Percentiles rank a stretch among this genome's conserved stretches.
Conservation (phyloP, 75 land plant genomes). For the Larix kaempferi region DNA sequence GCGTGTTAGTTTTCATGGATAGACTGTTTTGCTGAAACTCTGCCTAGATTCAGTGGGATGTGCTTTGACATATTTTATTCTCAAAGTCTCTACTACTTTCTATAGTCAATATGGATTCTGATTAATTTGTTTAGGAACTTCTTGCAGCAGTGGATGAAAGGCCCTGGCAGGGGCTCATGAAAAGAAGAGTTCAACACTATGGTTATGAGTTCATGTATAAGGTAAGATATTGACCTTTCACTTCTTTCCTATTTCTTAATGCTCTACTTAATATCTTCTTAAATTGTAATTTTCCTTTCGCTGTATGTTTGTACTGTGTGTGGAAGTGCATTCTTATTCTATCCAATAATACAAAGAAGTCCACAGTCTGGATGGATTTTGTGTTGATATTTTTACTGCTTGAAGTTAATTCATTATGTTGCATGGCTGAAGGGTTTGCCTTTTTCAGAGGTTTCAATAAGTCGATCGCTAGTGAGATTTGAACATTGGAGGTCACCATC, state of each 20-base stretch:
- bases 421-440: not conserved
- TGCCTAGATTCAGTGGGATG: not conserved
- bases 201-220: slow-evolving; percentile 96
- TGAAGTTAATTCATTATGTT: not conserved
- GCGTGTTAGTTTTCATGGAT: not conserved
- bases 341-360: not conserved
- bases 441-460: not conserved
- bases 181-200: slow-evolving; percentile 97
- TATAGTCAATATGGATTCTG: not conserved
- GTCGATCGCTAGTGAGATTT: not conserved
- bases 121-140: slow-evolving; percentile 54
- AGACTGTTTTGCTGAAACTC: not conserved
- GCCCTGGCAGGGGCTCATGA: slow-evolving; percentile 88
- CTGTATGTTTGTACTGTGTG: not conserved
- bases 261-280: not conserved
- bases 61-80: not conserved
- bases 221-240: slow-evolving; percentile 36
- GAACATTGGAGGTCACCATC: not conserved
- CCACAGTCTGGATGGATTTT: not conserved
- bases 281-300: not conserved
- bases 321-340: not conserved
- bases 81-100: not conserved
- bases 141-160: slow-evolving; percentile 76
- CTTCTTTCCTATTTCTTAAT: slow-evolving; percentile 4
- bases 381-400: not conserved